These are phyloP conservation scores for Calocybe cyanea DNA, from an alignment of 768 basidiomycete species.

Conservation along the genomic window DNA sequence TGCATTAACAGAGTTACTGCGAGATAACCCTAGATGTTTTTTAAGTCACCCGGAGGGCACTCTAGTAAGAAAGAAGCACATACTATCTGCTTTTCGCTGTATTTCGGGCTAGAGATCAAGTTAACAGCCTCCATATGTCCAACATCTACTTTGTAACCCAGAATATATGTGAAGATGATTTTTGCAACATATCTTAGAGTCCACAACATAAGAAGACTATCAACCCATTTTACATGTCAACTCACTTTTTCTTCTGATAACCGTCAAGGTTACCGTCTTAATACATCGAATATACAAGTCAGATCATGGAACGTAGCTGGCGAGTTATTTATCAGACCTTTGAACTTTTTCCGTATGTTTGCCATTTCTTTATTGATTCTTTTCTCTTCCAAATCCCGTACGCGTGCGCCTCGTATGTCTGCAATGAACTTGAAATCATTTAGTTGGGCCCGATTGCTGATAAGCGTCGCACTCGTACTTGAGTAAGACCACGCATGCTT, in stretches of 20 bases:
- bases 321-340: conserved; percentile 49
- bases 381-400: conserved; percentile 97
- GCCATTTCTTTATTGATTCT: conserved; percentile 99
- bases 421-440: conserved; percentile 79
- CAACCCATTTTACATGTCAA: conserved; percentile 3
- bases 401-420: conserved; percentile 94
- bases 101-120: conserved; percentile 91
- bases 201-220: conserved; percentile 1
- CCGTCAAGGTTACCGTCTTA: conserved; percentile 83
- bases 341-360: conserved; percentile 98
- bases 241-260: conserved; percentile 91
- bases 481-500: conserved; percentile 88
- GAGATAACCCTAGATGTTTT: conserved; percentile 76
- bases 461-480: conserved; percentile 46
- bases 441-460: conserved; percentile 7
- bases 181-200: conserved; percentile 89
- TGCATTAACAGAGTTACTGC: conserved; percentile 97
- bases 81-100: conserved; percentile 99
- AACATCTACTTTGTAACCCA: conserved; percentile 98
- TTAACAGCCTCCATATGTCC: conserved; percentile 99
- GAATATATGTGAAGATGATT: conserved; percentile 98
- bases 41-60: conserved; percentile 10
- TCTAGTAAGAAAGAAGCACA: conserved; percentile 25
- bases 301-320: no score
- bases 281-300: no score